Evolutionary conservation across 768 basidiomycete genomes (phyloP).

Genomic region (Sarcomyxa edulis): DNA sequence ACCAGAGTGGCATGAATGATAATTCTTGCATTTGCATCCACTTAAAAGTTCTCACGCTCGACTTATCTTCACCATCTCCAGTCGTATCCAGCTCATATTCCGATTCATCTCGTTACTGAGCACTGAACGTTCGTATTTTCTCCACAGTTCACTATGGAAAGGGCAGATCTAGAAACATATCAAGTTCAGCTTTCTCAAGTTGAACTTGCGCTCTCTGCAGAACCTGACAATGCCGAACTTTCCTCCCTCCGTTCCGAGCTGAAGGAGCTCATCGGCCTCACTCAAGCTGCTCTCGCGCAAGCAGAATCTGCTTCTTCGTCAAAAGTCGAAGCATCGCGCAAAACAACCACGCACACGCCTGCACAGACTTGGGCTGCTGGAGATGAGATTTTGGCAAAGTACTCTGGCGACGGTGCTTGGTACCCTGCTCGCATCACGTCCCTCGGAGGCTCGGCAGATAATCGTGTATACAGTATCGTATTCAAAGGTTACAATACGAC

Average conservation of each 20-base stretch:
- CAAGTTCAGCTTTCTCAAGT: conserved; percentile 89
- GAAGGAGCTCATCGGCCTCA: conserved; percentile 77
- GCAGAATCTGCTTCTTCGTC: conserved; percentile 58
- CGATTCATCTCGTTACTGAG: no score
- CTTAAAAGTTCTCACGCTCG: no score
- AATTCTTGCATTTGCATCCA: no score
- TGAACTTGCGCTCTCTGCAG: conserved; percentile 69
- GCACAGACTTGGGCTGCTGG: conserved; percentile 69
- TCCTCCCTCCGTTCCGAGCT: conserved; percentile 71
- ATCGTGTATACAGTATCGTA: conserved; percentile 82
- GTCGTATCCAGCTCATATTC: no score
- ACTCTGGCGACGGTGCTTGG: conserved; percentile 78
- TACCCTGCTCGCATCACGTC: conserved; percentile 88
- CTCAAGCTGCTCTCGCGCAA: conserved; percentile 67
- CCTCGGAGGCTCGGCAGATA: conserved; percentile 75
- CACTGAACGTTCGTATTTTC: no score
- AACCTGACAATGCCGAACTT: conserved; percentile 73
- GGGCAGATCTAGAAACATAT: conserved; percentile 81
- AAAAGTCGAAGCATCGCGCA: conserved; percentile 53
- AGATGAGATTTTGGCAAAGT: conserved; percentile 83
- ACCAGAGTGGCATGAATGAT: no score
- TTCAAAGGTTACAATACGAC: conserved; percentile 93
- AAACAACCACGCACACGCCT: conserved; percentile 44
- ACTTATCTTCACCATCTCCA: no score
- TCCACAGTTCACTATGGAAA: conserved; percentile 38